Evolutionary conservation across 805 yeast species (phyloP).

Genomic region (Saturnispora zaruensis): DNA sequence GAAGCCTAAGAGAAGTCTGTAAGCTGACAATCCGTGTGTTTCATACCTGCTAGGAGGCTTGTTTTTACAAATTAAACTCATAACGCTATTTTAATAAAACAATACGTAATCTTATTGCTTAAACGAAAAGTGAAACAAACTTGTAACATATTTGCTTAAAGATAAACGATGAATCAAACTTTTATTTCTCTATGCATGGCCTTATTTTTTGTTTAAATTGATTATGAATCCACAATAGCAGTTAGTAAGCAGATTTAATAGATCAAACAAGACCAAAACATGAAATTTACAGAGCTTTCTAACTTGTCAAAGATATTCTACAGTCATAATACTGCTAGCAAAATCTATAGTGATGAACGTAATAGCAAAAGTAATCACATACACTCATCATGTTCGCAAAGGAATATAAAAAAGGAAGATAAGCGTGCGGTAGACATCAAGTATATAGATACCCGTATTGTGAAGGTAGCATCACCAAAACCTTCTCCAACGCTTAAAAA

Average conservation of each 20-base stretch:
- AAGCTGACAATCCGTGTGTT: no score
- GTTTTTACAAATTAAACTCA: background rate
- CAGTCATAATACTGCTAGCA: background rate
- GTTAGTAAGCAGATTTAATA: background rate
- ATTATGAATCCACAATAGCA: background rate
- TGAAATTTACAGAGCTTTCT: background rate
- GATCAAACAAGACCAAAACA: background rate
- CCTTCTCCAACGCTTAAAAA: background rate
- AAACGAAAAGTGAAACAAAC: constrained; percentile 6
- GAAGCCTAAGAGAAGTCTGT: no score
- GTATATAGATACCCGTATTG: background rate
- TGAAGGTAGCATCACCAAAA: background rate
- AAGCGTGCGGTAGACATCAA: background rate
- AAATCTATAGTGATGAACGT: background rate
- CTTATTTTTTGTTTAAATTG: background rate
- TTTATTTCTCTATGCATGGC: background rate
- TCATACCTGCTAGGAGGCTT: no score
- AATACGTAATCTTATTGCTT: no score
- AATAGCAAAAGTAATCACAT: no score
- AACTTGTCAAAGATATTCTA: background rate
- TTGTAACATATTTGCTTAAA: constrained; percentile 2
- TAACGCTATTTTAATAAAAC: no score
- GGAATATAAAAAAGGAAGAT: background rate
- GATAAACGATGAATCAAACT: background rate
- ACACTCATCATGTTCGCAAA: background rate